Percentiles rank a stretch among this genome's conserved stretches.
These are phyloP conservation scores for Lactuca saligna DNA, from an alignment of 129 eudicot species.

Conservation along the genomic window DNA sequence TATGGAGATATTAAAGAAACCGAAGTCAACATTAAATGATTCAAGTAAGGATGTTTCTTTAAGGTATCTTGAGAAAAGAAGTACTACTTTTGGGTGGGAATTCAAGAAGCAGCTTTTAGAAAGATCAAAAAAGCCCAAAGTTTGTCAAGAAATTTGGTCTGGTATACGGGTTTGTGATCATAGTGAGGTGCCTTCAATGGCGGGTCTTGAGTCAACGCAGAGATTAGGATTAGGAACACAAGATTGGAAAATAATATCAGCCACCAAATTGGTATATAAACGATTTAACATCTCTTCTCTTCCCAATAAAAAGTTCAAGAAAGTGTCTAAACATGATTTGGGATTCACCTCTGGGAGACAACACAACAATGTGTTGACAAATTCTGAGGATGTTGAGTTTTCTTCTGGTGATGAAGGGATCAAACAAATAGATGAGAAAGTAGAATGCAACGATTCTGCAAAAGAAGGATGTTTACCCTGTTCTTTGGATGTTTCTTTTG, in stretches of 20 bases:
- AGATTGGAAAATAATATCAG: conserved; percentile 25
- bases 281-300: conserved; percentile 9
- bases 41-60: not conserved
- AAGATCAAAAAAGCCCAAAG: conserved; percentile 42
- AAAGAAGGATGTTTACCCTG: conserved; percentile 19
- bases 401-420: conserved; percentile 10
- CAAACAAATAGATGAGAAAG: not conserved
- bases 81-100: conserved; percentile 32
- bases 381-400: conserved; percentile 16
- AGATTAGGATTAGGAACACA: conserved; percentile 16
- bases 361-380: not conserved
- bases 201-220: conserved; percentile 21
- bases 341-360: conserved; percentile 9
- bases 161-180: conserved; percentile 21
- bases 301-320: conserved; percentile 17
- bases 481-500: conserved; percentile 17
- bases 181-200: conserved; percentile 25
- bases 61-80: not conserved
- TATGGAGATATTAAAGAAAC: not conserved
- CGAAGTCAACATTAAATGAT: conserved; percentile 1
- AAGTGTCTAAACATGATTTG: conserved; percentile 17
- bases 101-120: conserved; percentile 40
- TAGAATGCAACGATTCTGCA: conserved; percentile 3
- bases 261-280: conserved; percentile 12
- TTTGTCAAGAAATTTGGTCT: conserved; percentile 27